Evolutionary conservation across 2,329 filamentous ascomycete species (phyloP).

Genomic region (Metarhizium sp.): DNA sequence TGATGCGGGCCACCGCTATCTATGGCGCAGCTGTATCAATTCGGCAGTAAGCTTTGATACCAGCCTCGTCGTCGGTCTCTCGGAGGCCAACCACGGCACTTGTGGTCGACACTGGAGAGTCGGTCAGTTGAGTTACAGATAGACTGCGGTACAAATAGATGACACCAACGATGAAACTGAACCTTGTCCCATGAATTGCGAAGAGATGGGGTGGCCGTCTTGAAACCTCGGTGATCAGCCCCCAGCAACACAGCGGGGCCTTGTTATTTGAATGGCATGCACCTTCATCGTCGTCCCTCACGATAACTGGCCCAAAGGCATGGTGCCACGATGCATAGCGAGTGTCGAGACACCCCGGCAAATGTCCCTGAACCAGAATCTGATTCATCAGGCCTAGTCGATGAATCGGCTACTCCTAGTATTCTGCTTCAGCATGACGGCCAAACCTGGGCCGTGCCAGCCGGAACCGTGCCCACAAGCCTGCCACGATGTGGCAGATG

Average conservation of each 20-base stretch:
- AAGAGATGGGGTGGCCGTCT: neutral
- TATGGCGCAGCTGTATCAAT: too few species aligned
- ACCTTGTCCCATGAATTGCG: neutral
- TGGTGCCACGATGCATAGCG: neutral
- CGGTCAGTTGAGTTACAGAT: too few species aligned
- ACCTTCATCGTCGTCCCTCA: neutral
- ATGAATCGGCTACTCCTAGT: neutral
- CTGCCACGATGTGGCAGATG: neutral
- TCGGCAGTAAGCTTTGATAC: too few species aligned
- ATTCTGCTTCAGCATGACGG: neutral
- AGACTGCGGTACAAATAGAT: too few species aligned
- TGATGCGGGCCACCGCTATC: too few species aligned
- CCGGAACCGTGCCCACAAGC: neutral
- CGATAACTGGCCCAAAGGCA: neutral
- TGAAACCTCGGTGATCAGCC: neutral
- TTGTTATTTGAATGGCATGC: neutral
- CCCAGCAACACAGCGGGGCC: neutral
- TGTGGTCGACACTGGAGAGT: too few species aligned
- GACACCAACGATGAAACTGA: neutral
- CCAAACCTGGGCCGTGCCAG: neutral
- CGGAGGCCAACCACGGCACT: too few species aligned
- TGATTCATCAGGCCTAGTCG: neutral
- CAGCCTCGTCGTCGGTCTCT: too few species aligned
- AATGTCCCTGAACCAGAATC: neutral
- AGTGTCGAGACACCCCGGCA: too few species aligned